Base-by-base conservation (phyloP, 169 alveolate species). In the Plasmodium yoelii region DNA sequence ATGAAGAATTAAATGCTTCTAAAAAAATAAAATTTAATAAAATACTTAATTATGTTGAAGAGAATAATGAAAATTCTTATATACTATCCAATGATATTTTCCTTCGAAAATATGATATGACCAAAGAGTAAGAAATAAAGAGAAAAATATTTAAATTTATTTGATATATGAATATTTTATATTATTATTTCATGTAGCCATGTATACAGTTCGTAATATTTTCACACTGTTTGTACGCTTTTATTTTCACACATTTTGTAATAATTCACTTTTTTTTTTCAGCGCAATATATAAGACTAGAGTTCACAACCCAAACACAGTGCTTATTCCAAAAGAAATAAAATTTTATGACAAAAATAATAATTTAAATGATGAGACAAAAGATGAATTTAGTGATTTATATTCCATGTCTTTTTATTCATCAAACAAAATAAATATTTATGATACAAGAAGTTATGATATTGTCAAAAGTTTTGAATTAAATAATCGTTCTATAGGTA, bases 391-490 rank as follows among this genome's bases (percentile, higher is more conserved):
- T 26, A 64, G 18, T 46, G 19, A 67, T 60, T 47, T 82, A 19
- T 82, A 42, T 53, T 72, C 87, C 13, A 12, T 86, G 24, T 86
- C 91, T 1, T 70, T 69, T 73, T 15, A 24, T 12, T 10, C 39
- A 8, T 34, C 71, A 63, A 73, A 87, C 15, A 68, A 70, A 47
- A 86, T 86, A 86, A 86, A 86, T 19, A 34, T 86, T 5, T 86
- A 86, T 56, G 91, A 86, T 49, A 26, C 42, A 57, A 69, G 91
- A 61, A 19, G 77, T 46, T 69, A 24, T 42, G 91, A 86, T 44
- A 65, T 60, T 39, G 59, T 71, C 34, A 86, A 68, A 44, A 63
- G 59, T n/a, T 86, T 59, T 63, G 67, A 70, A 19, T 69, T 86
- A 87, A 67, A 28, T 57, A 18, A 70, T 57, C 59, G 59, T 42